phyloP scores from a whole-genome alignment of 108 stramenopile genomes.

The Asterionellopsis glacialis region DNA sequence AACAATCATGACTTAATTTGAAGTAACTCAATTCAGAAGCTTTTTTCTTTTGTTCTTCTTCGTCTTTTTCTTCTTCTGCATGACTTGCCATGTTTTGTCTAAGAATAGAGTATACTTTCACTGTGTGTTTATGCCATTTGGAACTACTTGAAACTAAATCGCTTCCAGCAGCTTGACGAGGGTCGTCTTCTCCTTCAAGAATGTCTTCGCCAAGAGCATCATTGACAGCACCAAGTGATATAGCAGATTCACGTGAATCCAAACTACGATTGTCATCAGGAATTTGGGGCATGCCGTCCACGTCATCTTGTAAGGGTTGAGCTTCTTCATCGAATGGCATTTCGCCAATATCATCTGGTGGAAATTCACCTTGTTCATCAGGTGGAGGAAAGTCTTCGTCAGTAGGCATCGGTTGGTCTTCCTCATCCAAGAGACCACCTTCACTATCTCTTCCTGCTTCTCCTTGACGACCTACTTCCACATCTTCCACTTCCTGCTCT shows the following conservation, averaged over 20 bases:
- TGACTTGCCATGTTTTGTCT: slow-evolving; percentile 48
- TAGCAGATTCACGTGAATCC: slow-evolving; percentile 24
- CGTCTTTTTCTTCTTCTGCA: slow-evolving; percentile 27
- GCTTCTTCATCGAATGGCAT: slow-evolving; percentile 41
- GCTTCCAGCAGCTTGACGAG: slow-evolving; percentile 60
- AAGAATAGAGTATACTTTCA: slow-evolving; percentile 63
- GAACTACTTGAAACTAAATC: slow-evolving; percentile 47
- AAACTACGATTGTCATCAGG: background rate
- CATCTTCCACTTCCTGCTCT: slow-evolving; percentile 14
- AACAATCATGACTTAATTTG: slow-evolving; percentile 50
- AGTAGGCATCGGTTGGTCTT: slow-evolving; percentile 9
- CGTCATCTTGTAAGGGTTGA: slow-evolving; percentile 13
- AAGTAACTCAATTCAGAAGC: slow-evolving; percentile 50
- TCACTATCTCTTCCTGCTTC: slow-evolving; percentile 8
- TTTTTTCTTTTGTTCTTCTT: slow-evolving; percentile 37
- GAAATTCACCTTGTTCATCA: slow-evolving; percentile 32
- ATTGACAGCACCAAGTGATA: slow-evolving; percentile 71
- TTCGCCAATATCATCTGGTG: slow-evolving; percentile 27
- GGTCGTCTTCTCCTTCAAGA: slow-evolving; percentile 23
- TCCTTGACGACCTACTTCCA: slow-evolving; percentile 14
- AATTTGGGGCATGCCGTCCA: background rate
- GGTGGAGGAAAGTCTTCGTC: slow-evolving; percentile 31
- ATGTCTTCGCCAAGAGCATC: slow-evolving; percentile 55
- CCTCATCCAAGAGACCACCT: slow-evolving; percentile 33
- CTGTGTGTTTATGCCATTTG: slow-evolving; percentile 92